These are phyloP conservation scores for Sporisorium scitamineum DNA, from an alignment of 1,284 basidiomycete genomes.

Conservation along the genomic window DNA sequence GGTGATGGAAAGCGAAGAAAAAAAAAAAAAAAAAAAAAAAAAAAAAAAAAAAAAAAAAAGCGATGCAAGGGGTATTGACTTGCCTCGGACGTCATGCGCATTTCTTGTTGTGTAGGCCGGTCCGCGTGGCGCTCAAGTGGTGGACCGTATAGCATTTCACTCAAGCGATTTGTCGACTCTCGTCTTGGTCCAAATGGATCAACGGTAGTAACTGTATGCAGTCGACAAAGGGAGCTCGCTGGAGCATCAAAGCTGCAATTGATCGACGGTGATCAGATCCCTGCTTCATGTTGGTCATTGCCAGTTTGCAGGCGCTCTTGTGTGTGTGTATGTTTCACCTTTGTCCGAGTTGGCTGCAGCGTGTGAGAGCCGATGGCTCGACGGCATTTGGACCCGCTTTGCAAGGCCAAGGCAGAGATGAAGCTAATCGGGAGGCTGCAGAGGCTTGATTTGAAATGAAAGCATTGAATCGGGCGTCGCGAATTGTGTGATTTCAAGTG, in stretches of 20 bases:
- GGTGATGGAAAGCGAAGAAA: constrained; percentile 1
- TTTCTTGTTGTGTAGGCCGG: neutral
- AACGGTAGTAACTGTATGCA: neutral
- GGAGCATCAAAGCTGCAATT: neutral
- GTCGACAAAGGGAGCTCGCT: neutral
- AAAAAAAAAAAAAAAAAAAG: neutral
- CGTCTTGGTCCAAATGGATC: neutral
- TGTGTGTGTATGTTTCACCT: too few species aligned
- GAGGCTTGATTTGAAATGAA: too few species aligned
- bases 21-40: neutral
- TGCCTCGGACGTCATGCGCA: constrained; percentile 2
- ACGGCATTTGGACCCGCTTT: neutral
- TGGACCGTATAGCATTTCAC: neutral
- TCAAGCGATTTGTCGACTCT: neutral
- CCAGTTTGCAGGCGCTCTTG: too few species aligned
- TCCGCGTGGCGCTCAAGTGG: constrained; percentile 1
- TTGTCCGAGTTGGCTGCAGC: neutral
- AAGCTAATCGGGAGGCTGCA: too few species aligned
- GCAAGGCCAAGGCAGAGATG: neutral
- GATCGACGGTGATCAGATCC: too few species aligned
- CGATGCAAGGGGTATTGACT: constrained; percentile 5
- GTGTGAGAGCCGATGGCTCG: neutral
- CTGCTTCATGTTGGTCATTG: too few species aligned
- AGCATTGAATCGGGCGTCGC: neutral
- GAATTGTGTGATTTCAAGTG: neutral